Conservation (phyloP, 2,329 filamentous ascomycete species). For the Thielaviopsis punctulata region DNA sequence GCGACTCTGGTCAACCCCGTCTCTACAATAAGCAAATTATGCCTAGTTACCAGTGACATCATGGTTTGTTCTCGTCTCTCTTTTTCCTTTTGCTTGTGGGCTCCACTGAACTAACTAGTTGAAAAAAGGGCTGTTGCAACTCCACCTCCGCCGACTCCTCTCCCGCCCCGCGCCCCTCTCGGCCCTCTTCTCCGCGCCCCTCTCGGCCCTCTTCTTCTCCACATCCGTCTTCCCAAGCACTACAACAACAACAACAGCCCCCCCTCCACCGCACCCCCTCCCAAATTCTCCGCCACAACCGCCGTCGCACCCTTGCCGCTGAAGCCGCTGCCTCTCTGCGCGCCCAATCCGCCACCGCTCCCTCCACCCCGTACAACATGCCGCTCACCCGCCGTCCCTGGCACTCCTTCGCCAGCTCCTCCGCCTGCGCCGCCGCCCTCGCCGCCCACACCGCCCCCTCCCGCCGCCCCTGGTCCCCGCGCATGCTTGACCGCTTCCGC, state of each 20-base stretch:
- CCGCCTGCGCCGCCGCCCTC: conserved; percentile 49
- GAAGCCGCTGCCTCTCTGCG: conserved; percentile 14
- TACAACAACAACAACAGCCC: background rate
- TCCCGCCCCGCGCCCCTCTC: no score
- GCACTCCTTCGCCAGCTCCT: conserved; percentile 50
- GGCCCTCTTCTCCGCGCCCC: no score
- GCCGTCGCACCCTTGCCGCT: background rate
- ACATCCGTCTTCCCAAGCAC: no score
- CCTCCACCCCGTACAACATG: conserved; percentile 49
- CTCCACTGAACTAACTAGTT: no score
- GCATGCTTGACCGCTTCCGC: conserved; percentile 51
- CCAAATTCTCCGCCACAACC: background rate
- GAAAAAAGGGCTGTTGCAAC: no score
- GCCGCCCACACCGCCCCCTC: conserved; percentile 19
- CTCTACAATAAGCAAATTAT: no score
- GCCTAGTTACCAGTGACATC: no score
- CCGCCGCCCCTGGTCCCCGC: conserved; percentile 48
- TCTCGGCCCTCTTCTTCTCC: no score
- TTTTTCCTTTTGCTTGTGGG: no score
- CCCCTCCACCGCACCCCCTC: background rate
- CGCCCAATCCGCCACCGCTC: conserved; percentile 26
- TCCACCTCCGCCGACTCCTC: no score
- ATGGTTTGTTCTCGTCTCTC: background rate
- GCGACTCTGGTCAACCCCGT: no score
- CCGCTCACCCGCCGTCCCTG: conserved; percentile 50